Evolutionary conservation across 352 stramenopile species (phyloP).

Genomic region (Phytophthora fragariae): DNA sequence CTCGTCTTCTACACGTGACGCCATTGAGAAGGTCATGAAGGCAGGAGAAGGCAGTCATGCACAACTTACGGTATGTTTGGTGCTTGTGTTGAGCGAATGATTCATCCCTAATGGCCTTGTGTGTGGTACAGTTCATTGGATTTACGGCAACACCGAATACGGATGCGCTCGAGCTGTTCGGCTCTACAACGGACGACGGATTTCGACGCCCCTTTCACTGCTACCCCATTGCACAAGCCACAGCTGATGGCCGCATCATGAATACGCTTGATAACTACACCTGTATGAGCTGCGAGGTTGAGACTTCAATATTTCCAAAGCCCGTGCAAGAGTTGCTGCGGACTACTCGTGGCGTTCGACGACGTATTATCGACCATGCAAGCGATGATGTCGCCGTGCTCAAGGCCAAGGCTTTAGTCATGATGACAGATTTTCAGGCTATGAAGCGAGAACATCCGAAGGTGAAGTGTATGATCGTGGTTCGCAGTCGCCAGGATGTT

Average conservation of each 20-base stretch:
- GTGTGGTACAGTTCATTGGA: slow-evolving; percentile 70
- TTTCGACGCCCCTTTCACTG: slow-evolving; percentile 67
- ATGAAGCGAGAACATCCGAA: slow-evolving; percentile 30
- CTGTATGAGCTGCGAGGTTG: slow-evolving; percentile 59
- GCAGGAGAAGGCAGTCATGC: slow-evolving; percentile 49
- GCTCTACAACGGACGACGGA: slow-evolving; percentile 26
- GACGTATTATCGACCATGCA: slow-evolving; percentile 66
- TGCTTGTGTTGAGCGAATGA: background rate
- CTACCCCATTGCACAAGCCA: slow-evolving; percentile 73
- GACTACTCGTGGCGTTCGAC: slow-evolving; percentile 33
- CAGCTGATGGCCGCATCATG: slow-evolving; percentile 63
- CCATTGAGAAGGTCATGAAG: slow-evolving; percentile 71
- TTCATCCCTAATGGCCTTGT: background rate
- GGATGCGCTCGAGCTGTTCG: slow-evolving; percentile 78
- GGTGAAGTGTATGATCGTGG: slow-evolving; percentile 82
- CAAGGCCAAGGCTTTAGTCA: slow-evolving; percentile 72
- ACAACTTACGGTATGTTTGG: slow-evolving; percentile 50
- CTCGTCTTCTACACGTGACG: slow-evolving; percentile 66
- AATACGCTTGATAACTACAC: slow-evolving; percentile 74
- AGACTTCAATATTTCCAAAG: slow-evolving; percentile 60
- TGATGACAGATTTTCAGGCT: slow-evolving; percentile 77
- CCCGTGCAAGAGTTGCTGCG: slow-evolving; percentile 46
- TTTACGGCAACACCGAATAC: slow-evolving; percentile 83
- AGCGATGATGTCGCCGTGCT: slow-evolving; percentile 68
- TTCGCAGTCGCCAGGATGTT: slow-evolving; percentile 79